Conservation (phyloP, 345 rosid species). For the Hibiscus tridactylites region DNA sequence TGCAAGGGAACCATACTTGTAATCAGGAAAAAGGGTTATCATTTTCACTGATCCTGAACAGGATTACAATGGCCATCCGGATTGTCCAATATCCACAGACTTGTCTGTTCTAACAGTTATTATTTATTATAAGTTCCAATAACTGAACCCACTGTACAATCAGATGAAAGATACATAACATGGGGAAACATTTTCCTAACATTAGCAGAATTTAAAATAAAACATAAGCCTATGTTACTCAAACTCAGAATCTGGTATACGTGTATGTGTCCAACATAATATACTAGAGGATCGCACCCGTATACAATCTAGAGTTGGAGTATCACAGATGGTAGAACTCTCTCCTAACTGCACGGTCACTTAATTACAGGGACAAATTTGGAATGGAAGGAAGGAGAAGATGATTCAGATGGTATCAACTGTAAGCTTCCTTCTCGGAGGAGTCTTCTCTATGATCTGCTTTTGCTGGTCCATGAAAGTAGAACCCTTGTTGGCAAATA, state of each 20-base stretch:
- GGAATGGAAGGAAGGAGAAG: not conserved
- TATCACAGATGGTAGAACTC: not conserved
- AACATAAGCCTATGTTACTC: not conserved
- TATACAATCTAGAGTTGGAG: not conserved
- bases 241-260: not conserved
- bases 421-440: conserved; percentile 73
- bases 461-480: conserved; percentile 84
- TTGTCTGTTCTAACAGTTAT: not conserved
- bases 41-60: not conserved
- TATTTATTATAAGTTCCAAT: not conserved
- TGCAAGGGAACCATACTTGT: not conserved
- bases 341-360: not conserved
- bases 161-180: not conserved
- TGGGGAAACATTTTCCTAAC: not conserved
- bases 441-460: conserved; percentile 65
- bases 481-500: conserved; percentile 83
- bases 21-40: not conserved
- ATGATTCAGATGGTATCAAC: conserved; percentile 68
- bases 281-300: not conserved
- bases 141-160: not conserved
- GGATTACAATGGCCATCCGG: not conserved
- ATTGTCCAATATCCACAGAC: not conserved
- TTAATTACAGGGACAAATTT: conserved; percentile 7
- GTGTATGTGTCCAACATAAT: not conserved
- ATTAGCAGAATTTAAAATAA: not conserved